phyloP scores from a whole-genome alignment of 164 flowering plant species.

The Umbilicus rupestris region DNA sequence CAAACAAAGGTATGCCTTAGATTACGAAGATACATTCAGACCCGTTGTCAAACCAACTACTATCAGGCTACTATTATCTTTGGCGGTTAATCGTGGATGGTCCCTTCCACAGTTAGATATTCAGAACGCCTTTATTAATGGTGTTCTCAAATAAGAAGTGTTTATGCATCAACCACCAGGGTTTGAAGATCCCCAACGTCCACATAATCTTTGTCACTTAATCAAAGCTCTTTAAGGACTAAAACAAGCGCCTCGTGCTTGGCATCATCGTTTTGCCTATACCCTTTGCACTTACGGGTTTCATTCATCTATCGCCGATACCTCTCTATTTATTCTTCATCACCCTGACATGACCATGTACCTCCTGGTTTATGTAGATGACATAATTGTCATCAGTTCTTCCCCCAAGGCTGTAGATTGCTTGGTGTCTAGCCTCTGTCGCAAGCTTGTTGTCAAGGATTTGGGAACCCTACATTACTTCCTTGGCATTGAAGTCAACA shows the following conservation, averaged over 20 bases:
- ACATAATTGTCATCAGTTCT: no score
- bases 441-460: no score
- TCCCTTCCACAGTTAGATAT: not conserved
- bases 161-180: slow-evolving; percentile 6
- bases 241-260: slow-evolving; percentile 1
- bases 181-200: not conserved
- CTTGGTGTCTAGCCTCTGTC: no score
- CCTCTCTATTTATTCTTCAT: no score
- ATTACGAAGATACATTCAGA: slow-evolving; percentile 6
- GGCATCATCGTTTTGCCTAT: not conserved
- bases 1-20: not conserved
- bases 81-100: not conserved
- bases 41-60: not conserved
- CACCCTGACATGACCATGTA: no score
- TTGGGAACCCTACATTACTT: no score
- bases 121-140: slow-evolving; percentile 5
- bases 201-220: not conserved
- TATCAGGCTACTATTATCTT: not conserved
- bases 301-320: not conserved
- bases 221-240: slow-evolving; percentile 4
- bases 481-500: slow-evolving; percentile 2
- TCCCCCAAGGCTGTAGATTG: no score
- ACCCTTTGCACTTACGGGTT: not conserved
- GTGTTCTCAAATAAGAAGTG: not conserved
- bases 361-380: no score